These are phyloP conservation scores for Nitzschia sp. DNA, from an alignment of 108 stramenopile species.

Conservation along the genomic window DNA sequence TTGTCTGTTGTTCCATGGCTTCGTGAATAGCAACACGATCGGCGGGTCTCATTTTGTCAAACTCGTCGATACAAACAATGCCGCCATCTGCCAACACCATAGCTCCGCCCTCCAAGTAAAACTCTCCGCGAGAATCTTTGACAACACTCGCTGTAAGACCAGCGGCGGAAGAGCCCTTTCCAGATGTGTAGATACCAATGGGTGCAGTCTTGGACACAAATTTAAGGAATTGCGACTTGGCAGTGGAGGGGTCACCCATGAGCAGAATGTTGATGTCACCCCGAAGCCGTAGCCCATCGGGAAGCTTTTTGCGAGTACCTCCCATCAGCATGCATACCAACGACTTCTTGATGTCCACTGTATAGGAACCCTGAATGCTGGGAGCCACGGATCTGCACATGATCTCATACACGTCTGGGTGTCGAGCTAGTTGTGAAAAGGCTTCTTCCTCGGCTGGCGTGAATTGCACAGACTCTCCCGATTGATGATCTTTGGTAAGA, in stretches of 20 bases:
- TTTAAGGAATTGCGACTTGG: slow-evolving; percentile 96
- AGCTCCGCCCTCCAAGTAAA: slow-evolving; percentile 98
- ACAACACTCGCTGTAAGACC: slow-evolving; percentile 97
- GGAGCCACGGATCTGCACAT: slow-evolving; percentile 89
- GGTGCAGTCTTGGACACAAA: slow-evolving; percentile 92
- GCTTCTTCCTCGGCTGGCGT: slow-evolving; percentile 96
- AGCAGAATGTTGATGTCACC: slow-evolving; percentile 98
- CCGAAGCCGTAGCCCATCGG: slow-evolving; percentile 94
- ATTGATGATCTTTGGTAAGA: slow-evolving; percentile 73
- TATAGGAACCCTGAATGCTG: slow-evolving; percentile 93
- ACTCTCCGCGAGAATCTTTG: slow-evolving; percentile 89
- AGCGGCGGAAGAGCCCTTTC: slow-evolving; percentile 96
- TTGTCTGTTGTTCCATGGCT: slow-evolving; percentile 99
- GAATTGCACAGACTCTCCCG: slow-evolving; percentile 84
- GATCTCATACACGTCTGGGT: slow-evolving; percentile 88
- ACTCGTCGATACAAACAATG: slow-evolving; percentile 98
- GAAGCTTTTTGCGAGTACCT: slow-evolving; percentile 85
- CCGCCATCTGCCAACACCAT: slow-evolving; percentile 99
- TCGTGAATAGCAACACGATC: slow-evolving; percentile 99
- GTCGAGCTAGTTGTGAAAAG: slow-evolving; percentile 73
- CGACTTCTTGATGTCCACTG: slow-evolving; percentile 96
- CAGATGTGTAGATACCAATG: slow-evolving; percentile 98
- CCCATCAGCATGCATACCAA: slow-evolving; percentile 90
- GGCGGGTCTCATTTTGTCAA: slow-evolving; percentile 96
- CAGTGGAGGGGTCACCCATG: slow-evolving; percentile 97